Base-by-base conservation (phyloP, 345 rosid species). In the Eucalyptus paniculata region DNA sequence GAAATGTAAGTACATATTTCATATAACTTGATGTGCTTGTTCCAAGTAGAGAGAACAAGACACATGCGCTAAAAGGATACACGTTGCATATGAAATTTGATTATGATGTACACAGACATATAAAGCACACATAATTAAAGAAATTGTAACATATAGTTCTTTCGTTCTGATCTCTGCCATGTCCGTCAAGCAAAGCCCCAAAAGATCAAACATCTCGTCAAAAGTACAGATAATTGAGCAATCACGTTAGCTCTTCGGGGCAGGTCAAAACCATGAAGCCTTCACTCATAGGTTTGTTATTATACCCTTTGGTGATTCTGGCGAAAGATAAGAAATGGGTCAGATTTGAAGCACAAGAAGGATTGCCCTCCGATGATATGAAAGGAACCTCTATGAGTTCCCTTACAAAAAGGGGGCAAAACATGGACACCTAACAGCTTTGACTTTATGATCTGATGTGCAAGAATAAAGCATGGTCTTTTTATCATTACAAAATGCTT, bases 311-410 rank as follows among this genome's bases (percentile, higher is more conserved):
- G 88, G 86, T 95, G 86, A 91, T 91, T 67, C 91, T 89, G 40
- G 94, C 95, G 37, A 97, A 92, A 89, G 91, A 94, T 86, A 92
- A 88, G 93, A 89, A 93, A 82, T 96, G 98, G 98, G 82, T 51
- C 50, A 90, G 54, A 9, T 97, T 95, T 19, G 8, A 69, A 34
- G 14, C 8, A 69, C 81, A 69, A 18, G 44, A 69, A 69, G 44
- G 13, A 34, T 69, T 19, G 54, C 50, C 72, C 18, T 62, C 8
- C 5, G 80, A 69, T 69, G 23, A 69, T 45, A 44, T 44, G 45
- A 44, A 44, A 44, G 45, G 45, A 44, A 44, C 45, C 45, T 44
- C 45, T 44, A 44, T 44, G 45, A 44, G 45, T 3, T 44, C 45
- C 45, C 45, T 44, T 44, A 44, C 45, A 44, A 44, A 44, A 2